Base-by-base conservation (phyloP, 208 protist species). In the Herpetomonas samuelpessoai region DNA sequence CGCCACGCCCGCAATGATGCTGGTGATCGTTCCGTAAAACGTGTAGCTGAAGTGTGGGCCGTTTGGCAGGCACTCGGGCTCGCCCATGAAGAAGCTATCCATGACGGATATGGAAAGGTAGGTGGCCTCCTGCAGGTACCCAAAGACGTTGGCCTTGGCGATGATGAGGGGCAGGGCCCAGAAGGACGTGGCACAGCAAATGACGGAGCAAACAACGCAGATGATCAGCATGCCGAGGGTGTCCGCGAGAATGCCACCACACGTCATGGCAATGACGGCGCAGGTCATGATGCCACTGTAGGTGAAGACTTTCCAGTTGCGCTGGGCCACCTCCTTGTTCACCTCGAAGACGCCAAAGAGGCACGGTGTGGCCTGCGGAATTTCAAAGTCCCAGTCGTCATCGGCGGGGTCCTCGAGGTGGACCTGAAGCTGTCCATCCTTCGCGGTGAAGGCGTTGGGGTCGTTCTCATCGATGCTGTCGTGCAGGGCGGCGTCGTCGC, bases 21-120 rank as follows among this genome's bases (percentile, higher is more conserved):
- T 53, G 0, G 60, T 58, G 57, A 83, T 62, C 6, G 82, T 88
- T 65, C 71, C 70, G 67, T 89, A 90, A 71, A 86, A 90, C n/a
- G 74, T 74, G 48, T 86, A 76, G 1, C 54, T 60, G 63, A 92
- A 92, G 50, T 90, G 67, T 24, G 86, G 86, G 6, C 82, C 86
- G 27, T 75, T 55, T 1, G 79, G 74, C 12, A 76, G 27, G 58
- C 82, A 90, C 18, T 65, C 21, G 44, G 47, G 38, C 0, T 41
- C 44, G 3, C 77, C 81, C 57, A 79, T 71, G 68, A 79, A 91
- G 57, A 83, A 88, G 49, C 46, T 80, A 60, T 93, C 75, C 10
- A 81, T 73, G n/a, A 77, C 79, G 24, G 71, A 75, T 22, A 93
- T 53, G 22, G 75, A 68, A 19, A 91, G 35, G 63, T 88, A 91